Conservation (phyloP, 1,284 basidiomycete species). For the Leccinum proximum region DNA sequence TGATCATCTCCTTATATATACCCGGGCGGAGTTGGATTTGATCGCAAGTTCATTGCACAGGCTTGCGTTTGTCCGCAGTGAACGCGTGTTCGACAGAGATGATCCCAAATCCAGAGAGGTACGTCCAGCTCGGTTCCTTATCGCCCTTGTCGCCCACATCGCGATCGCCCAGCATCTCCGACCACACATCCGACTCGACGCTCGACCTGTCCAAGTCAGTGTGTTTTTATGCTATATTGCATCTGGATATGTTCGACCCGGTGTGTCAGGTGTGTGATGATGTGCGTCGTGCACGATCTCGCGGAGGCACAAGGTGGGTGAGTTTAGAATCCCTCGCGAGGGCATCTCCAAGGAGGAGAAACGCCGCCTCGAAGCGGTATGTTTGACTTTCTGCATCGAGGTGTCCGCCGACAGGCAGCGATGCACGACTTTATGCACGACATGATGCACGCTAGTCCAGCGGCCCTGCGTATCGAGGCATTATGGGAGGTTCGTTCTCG, state of each 20-base stretch:
- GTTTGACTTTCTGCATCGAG: neutral
- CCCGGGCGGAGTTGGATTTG: too few species aligned
- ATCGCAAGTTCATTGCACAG: too few species aligned
- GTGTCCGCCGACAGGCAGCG: slow-evolving; percentile 57
- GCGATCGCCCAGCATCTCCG: slow-evolving; percentile 67
- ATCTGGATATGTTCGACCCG: neutral
- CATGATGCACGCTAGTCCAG: slow-evolving; percentile 83
- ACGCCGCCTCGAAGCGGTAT: slow-evolving; percentile 66
- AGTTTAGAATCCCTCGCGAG: slow-evolving; percentile 59
- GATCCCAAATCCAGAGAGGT: slow-evolving; percentile 79
- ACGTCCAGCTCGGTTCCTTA: slow-evolving; percentile 2
- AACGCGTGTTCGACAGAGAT: too few species aligned
- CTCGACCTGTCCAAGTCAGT: slow-evolving; percentile 78
- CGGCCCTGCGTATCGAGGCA: slow-evolving; percentile 72
- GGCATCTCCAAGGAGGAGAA: slow-evolving; percentile 85
- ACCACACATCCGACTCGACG: slow-evolving; percentile 72
- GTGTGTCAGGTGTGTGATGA: slow-evolving; percentile 75
- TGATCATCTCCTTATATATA: too few species aligned
- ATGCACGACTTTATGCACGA: slow-evolving; percentile 91
- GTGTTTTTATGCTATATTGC: neutral
- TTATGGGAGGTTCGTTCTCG: slow-evolving; percentile 74
- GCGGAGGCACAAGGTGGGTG: slow-evolving; percentile 85
- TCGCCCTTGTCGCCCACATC: neutral
- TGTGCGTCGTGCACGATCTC: slow-evolving; percentile 92
- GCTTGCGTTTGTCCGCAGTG: too few species aligned